These are phyloP conservation scores for Atkinsonella texensis DNA, from an alignment of 2,329 filamentous ascomycete genomes.

Conservation along the genomic window DNA sequence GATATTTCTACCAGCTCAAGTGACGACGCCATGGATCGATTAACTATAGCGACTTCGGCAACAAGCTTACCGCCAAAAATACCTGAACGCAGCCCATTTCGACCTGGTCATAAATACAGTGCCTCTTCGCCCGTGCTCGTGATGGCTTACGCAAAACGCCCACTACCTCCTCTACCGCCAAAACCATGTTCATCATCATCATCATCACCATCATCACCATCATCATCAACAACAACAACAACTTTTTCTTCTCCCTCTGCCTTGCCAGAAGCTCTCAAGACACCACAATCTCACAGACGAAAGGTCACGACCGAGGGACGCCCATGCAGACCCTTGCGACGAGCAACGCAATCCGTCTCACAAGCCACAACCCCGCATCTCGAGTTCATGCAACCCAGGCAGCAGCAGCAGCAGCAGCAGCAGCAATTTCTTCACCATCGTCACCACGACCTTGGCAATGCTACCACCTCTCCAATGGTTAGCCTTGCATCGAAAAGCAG, in stretches of 20 bases:
- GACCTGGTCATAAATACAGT: conserved; percentile 1
- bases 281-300: background rate
- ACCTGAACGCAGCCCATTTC: background rate
- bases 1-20: background rate
- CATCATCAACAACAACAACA: no score
- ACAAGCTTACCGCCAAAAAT: background rate
- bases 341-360: background rate
- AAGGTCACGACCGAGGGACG: background rate
- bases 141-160: conserved; percentile 10
- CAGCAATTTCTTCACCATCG: background rate
- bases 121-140: conserved; percentile 6
- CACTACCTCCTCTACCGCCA: conserved; percentile 12
- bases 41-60: background rate
- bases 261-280: background rate
- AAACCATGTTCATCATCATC: background rate
- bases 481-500: background rate
- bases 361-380: background rate
- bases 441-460: background rate
- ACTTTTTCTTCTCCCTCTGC: background rate
- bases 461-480: background rate
- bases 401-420: background rate
- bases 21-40: background rate
- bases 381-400: background rate
- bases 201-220: no score
- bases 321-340: background rate